Evolutionary conservation across 2,329 filamentous ascomycete genomes (phyloP).

Genomic region (Fusarium sp.): DNA sequence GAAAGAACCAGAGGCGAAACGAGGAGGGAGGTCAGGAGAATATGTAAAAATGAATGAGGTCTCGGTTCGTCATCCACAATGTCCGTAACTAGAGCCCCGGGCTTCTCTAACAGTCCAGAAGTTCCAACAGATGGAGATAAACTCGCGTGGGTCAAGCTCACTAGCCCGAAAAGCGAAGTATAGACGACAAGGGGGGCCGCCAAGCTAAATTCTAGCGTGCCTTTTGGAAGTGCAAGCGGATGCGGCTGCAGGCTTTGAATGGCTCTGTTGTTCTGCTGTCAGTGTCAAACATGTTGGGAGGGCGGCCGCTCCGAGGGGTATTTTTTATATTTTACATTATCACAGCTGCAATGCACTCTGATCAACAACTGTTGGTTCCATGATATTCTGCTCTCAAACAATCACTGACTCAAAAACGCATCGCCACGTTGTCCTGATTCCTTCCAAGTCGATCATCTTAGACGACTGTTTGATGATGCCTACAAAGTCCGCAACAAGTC

Average conservation of each 20-base stretch:
- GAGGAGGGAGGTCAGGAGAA: constrained; percentile 32
- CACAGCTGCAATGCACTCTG: background rate
- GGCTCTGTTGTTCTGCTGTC: constrained; percentile 13
- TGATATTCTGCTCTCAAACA: background rate
- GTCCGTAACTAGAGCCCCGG: too few species aligned
- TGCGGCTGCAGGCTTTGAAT: constrained; percentile 31
- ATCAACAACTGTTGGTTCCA: background rate
- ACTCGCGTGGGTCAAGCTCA: constrained; percentile 32
- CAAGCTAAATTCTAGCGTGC: constrained; percentile 27
- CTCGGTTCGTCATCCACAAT: constrained; percentile 25
- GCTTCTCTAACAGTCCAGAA: background rate
- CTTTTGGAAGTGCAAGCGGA: constrained; percentile 27
- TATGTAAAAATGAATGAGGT: constrained; percentile 30
- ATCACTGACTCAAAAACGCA: constrained; percentile 4
- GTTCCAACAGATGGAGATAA: constrained; percentile 35
- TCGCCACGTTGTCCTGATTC: background rate
- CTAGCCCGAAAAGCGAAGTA: constrained; percentile 35
- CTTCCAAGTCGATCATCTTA: background rate
- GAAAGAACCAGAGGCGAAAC: background rate
- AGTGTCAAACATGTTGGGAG: constrained; percentile 3
- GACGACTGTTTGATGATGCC: constrained; percentile 1
- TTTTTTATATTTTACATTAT: background rate
- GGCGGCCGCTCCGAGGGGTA: constrained; percentile 31
- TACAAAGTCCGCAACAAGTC: constrained; percentile 23
- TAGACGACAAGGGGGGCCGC: constrained; percentile 30